A percentile compares a stretch with the other conserved stretches of the same genome.
Conservation (phyloP, 257 asterid species). For the Lycium ferocissimum region DNA sequence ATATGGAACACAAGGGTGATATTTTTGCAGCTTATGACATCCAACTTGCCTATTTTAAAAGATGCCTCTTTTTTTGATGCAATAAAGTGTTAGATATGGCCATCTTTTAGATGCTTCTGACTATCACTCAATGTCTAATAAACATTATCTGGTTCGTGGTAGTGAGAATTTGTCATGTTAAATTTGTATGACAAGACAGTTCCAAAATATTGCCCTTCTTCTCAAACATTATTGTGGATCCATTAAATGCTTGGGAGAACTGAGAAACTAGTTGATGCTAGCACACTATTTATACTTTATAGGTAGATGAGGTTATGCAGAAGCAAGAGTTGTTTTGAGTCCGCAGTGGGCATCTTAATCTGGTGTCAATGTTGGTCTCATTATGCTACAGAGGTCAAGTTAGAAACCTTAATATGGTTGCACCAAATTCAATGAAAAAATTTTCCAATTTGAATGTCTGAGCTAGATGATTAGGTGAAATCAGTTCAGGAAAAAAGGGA, state of each 20-base stretch:
- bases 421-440: not conserved
- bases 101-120: slow-evolving; percentile 1
- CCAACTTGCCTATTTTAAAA: not conserved
- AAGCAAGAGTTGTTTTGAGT: not conserved
- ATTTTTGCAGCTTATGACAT: slow-evolving; percentile 20
- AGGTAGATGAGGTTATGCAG: not conserved
- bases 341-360: not conserved
- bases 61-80: not conserved
- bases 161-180: not conserved
- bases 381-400: not conserved
- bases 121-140: not conserved
- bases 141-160: not conserved
- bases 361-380: not conserved
- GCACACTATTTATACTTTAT: not conserved
- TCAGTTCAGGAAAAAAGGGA: not conserved
- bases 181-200: not conserved
- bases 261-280: slow-evolving; percentile 14
- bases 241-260: not conserved
- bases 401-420: not conserved
- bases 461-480: slow-evolving; percentile 11
- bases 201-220: not conserved
- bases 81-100: not conserved
- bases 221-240: not conserved
- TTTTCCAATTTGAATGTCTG: not conserved
- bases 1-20: not conserved